Conservation (phyloP, 306 rosid species). For the Astragalus membranaceus region DNA sequence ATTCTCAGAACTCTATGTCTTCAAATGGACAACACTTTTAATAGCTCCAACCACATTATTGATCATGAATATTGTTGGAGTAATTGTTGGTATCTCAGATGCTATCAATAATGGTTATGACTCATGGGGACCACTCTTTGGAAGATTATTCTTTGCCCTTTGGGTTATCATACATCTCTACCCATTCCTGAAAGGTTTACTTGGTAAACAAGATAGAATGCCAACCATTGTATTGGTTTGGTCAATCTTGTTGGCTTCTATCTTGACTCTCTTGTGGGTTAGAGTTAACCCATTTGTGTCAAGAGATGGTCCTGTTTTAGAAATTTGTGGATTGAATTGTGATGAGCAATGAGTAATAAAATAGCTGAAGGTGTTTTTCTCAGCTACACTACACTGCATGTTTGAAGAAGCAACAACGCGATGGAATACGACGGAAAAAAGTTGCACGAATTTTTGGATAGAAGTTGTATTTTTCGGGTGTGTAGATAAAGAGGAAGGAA, state of each 20-base stretch:
- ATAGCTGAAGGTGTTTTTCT: slow-evolving; percentile 11
- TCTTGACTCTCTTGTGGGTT: slow-evolving; percentile 91
- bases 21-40: slow-evolving; percentile 91
- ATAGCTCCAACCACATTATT: slow-evolving; percentile 75
- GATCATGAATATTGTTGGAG: slow-evolving; percentile 78
- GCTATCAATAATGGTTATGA: slow-evolving; percentile 95
- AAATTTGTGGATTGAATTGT: slow-evolving; percentile 85
- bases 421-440: background rate
- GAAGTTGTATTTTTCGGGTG: slow-evolving; percentile 47
- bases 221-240: slow-evolving; percentile 90
- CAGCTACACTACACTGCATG: slow-evolving; percentile 25
- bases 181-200: slow-evolving; percentile 90
- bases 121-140: slow-evolving; percentile 95
- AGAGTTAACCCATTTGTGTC: slow-evolving; percentile 82
- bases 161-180: slow-evolving; percentile 93
- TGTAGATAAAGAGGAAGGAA: slow-evolving; percentile 48
- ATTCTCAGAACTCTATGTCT: slow-evolving; percentile 84
- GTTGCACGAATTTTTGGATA: slow-evolving; percentile 30
- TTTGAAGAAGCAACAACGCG: slow-evolving; percentile 30
- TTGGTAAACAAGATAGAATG: slow-evolving; percentile 78
- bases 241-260: slow-evolving; percentile 85
- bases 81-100: slow-evolving; percentile 78
- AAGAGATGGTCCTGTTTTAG: slow-evolving; percentile 72
- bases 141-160: slow-evolving; percentile 87
- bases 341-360: slow-evolving; percentile 47